These are phyloP conservation scores for Kodamaea neixiangensis DNA, from an alignment of 805 yeast species.

Conservation along the genomic window DNA sequence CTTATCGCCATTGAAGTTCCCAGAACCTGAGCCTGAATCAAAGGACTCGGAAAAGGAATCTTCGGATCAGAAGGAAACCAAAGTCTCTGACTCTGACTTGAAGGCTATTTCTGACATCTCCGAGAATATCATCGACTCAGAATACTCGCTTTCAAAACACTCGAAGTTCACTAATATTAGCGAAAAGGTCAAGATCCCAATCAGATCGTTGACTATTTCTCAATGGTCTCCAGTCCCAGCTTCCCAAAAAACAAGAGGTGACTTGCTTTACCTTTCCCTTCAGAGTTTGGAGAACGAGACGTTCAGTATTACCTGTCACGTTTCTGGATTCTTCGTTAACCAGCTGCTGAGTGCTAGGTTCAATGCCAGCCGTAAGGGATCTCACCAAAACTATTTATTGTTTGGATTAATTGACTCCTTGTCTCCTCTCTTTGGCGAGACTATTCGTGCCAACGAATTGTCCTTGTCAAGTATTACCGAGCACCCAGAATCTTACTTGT, in stretches of 20 bases:
- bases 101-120: constrained; percentile 12
- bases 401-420: constrained; percentile 60
- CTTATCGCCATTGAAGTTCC: constrained; percentile 33
- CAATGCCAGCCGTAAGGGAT: constrained; percentile 55
- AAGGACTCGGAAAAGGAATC: constrained; percentile 22
- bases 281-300: constrained; percentile 82
- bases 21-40: constrained; percentile 14
- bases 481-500: constrained; percentile 56
- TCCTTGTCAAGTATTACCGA: constrained; percentile 37
- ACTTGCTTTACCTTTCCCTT: constrained; percentile 71
- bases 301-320: constrained; percentile 74
- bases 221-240: constrained; percentile 87
- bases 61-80: constrained; percentile 8
- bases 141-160: constrained; percentile 17
- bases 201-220: constrained; percentile 60
- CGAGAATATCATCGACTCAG: constrained; percentile 6
- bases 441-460: constrained; percentile 53
- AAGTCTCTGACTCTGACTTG: constrained; percentile 14
- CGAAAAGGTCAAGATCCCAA: constrained; percentile 44
- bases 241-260: constrained; percentile 64
- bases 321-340: constrained; percentile 78
- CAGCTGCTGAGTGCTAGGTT: constrained; percentile 66
- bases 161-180: constrained; percentile 32
- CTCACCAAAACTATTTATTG: constrained; percentile 50
- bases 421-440: constrained; percentile 62